Evolutionary conservation across 768 basidiomycete species (phyloP).

Genomic region (Amanita muscaria): DNA sequence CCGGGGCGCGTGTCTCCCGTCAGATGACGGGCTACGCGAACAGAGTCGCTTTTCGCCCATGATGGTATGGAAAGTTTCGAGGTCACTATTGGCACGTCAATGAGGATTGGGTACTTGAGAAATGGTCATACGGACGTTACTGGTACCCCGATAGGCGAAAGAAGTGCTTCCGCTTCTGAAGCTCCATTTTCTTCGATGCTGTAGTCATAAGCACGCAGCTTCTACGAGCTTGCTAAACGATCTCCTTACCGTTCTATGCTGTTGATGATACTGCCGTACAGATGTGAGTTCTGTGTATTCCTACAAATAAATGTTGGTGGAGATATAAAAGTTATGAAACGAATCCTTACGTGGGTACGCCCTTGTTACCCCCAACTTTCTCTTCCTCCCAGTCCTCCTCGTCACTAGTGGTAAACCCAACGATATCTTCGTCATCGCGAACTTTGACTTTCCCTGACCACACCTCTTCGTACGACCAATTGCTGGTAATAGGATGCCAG

Average conservation of each 20-base stretch:
- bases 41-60: conserved; percentile 1
- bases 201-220: no score
- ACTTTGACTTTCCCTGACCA: conserved; percentile 13
- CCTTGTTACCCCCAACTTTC: neutral
- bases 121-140: neutral
- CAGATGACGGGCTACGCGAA: conserved; percentile 1
- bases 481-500: conserved; percentile 8
- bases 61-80: neutral
- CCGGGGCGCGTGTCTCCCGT: conserved; percentile 8
- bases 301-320: no score
- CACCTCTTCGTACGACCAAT: conserved; percentile 15
- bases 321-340: neutral
- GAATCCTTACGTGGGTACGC: neutral
- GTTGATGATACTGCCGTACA: neutral
- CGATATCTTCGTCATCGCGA: conserved; percentile 1
- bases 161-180: no score
- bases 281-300: neutral
- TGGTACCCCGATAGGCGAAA: no score
- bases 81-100: neutral
- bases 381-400: conserved; percentile 7
- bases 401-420: conserved; percentile 12
- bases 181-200: no score
- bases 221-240: no score
- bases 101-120: neutral
- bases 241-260: no score